Conservation (phyloP, 1,139 yeast genomes). For the Pneumocystis oryctolagi region DNA sequence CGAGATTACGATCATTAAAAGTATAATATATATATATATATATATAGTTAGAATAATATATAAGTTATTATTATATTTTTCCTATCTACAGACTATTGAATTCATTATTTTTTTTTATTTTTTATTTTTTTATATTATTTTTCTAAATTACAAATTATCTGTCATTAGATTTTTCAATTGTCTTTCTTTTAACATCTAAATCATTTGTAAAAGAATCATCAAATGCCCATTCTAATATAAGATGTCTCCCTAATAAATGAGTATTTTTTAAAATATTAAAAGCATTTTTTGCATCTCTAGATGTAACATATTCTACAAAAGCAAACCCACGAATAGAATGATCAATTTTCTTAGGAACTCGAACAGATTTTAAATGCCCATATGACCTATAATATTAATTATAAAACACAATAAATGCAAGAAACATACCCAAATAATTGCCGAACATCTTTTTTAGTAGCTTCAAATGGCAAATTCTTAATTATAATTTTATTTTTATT, state of each 20-base stretch:
- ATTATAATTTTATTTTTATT: constrained; percentile 63
- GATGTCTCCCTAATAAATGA: constrained; percentile 86
- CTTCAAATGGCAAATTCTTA: constrained; percentile 94
- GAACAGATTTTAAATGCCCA: constrained; percentile 85
- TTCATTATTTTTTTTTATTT: too few relatives aligned
- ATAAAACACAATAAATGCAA: constrained; percentile 29
- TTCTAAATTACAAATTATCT: too few relatives aligned
- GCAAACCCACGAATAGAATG: constrained; percentile 95
- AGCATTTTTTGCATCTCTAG: constrained; percentile 92
- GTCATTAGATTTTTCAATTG: neutral
- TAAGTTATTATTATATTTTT: too few relatives aligned
- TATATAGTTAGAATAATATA: neutral
- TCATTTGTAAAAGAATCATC: constrained; percentile 38
- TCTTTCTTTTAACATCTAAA: neutral
- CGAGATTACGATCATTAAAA: neutral
- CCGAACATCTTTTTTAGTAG: constrained; percentile 78
- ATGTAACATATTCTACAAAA: constrained; percentile 75
- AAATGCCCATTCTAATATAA: constrained; percentile 91
- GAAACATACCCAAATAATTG: constrained; percentile 49
- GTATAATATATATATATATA: neutral
- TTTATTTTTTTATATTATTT: too few relatives aligned
- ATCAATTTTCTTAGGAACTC: constrained; percentile 93
- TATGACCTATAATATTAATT: constrained; percentile 26
- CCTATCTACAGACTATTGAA: too few relatives aligned
- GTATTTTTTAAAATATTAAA: constrained; percentile 90